Evolutionary conservation across 1,284 basidiomycete genomes (phyloP).

Genomic region (Leccinum fallax): DNA sequence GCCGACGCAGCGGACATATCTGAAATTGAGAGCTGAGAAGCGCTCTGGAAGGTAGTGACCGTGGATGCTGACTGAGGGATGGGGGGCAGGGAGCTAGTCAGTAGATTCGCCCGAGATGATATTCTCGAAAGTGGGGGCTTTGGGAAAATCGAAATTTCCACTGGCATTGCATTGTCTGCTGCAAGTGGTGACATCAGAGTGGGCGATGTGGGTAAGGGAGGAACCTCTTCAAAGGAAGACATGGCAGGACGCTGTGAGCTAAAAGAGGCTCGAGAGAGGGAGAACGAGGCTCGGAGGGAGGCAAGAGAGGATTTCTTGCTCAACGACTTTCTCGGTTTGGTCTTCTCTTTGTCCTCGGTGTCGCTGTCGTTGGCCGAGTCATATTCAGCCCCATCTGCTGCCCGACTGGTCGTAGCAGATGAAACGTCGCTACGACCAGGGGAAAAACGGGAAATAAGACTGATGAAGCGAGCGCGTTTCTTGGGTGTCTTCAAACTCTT

Average conservation of each 20-base stretch:
- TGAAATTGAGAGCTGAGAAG: slow-evolving; percentile 28
- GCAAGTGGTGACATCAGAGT: slow-evolving; percentile 8
- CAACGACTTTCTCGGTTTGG: slow-evolving; percentile 22
- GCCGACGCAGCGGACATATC: slow-evolving; percentile 12
- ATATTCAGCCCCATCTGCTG: slow-evolving; percentile 18
- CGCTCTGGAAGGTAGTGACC: slow-evolving; percentile 26
- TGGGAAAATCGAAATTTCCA: slow-evolving; percentile 5
- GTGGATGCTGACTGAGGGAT: slow-evolving; percentile 35
- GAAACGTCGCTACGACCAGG: slow-evolving; percentile 28
- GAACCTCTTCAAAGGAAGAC: slow-evolving; percentile 26
- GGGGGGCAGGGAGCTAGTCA: slow-evolving; percentile 22
- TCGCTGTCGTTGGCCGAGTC: slow-evolving; percentile 32
- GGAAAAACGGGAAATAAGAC: slow-evolving; percentile 34
- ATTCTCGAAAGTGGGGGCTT: slow-evolving; percentile 24
- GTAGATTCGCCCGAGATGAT: slow-evolving; percentile 22
- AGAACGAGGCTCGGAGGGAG: slow-evolving; percentile 35
- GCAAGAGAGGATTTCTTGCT: slow-evolving; percentile 34
- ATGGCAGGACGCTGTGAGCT: slow-evolving; percentile 29
- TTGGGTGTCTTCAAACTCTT: slow-evolving; percentile 30
- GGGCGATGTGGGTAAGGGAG: slow-evolving; percentile 33
- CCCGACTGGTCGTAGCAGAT: slow-evolving; percentile 4
- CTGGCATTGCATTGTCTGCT: not conserved
- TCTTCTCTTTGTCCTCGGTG: slow-evolving; percentile 16
- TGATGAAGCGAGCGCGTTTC: slow-evolving; percentile 37
- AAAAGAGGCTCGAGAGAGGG: slow-evolving; percentile 35